Evolutionary conservation across 2,329 filamentous ascomycete species (phyloP).

Genomic region (Knoxdaviesia capensis): DNA sequence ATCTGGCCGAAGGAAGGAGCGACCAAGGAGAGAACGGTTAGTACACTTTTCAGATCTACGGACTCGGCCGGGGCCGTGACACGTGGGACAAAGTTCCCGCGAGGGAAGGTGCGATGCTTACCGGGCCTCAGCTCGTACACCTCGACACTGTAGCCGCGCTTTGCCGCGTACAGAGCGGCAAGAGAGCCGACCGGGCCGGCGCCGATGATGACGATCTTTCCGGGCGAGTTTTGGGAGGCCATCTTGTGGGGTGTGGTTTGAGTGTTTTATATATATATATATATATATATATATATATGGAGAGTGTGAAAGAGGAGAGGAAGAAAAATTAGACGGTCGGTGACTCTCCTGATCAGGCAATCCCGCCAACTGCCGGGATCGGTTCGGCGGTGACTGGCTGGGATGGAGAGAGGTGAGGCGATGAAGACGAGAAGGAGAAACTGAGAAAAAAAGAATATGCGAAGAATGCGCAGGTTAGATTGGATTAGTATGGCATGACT

Average conservation of each 20-base stretch:
- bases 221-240: constrained; percentile 8
- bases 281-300: too few species aligned
- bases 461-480: neutral
- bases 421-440: too few species aligned
- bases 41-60: constrained; percentile 1
- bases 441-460: neutral
- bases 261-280: too few species aligned
- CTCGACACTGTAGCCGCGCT: constrained; percentile 74
- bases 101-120: constrained; percentile 23
- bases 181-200: constrained; percentile 86
- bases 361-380: too few species aligned
- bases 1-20: constrained; percentile 32
- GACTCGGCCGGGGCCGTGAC: neutral
- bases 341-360: too few species aligned
- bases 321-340: neutral
- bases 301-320: neutral
- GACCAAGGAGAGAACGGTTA: neutral
- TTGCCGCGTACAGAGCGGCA: constrained; percentile 79
- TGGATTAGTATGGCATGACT: too few species aligned
- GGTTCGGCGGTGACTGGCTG: too few species aligned
- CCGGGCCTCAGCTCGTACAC: constrained; percentile 85
- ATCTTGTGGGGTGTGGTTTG: neutral
- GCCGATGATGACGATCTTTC: constrained; percentile 70
- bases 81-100: neutral
- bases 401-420: too few species aligned